Base-by-base conservation (phyloP, 148 eudicot species). In the Fallopia convolvulus region DNA sequence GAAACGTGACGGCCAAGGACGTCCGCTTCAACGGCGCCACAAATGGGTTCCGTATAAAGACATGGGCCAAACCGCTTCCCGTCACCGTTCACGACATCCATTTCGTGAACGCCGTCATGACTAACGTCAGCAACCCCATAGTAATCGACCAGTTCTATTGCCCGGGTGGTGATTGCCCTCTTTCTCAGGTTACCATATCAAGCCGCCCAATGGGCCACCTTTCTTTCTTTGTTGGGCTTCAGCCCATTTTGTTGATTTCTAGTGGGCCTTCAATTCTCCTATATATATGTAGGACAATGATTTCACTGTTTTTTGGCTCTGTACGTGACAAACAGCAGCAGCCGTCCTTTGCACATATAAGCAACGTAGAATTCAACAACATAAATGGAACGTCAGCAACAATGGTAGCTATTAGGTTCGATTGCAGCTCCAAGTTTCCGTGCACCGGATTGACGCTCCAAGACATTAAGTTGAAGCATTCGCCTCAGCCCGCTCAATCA, bases 11-110 rank as follows among this genome's bases (percentile, higher is more conserved):
- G 0, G 91, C 85, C 17, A 83, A 75, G 50, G 83, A 88, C 48
- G 77, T 81, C 77, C 79, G 77, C 9, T 83, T 92, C 7, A 48
- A 32, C 4, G 89, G 84, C 3, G 84, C 97, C 2, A 30, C 78
- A 6, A 90, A 89, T 61, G 97, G 97, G 52, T n/a, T 90, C 0
- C 82, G 95, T 55, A 90, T 90, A 74, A 92, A 90, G 83, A 87
- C 95, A 1, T 90, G 82, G 83, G 75, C 91, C 6, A 82, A 44
- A 4, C 82, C 90, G 7, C 21, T 4, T 6, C 63, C 76, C 1
- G 87, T 92, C 3, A 50, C 0, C 48, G 91, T 89, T 9, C 18
- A 83, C 12, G 83, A 82, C 21, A 48, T 92, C 20, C 49, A 79
- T 23, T 90, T 86, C 70, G 0, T 53, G 56, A 83, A 84, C 10